A percentile compares a stretch with the other conserved stretches of the same genome.
phyloP scores from a whole-genome alignment of 768 basidiomycete genomes.

The Coprinopsis marcescibilis region DNA sequence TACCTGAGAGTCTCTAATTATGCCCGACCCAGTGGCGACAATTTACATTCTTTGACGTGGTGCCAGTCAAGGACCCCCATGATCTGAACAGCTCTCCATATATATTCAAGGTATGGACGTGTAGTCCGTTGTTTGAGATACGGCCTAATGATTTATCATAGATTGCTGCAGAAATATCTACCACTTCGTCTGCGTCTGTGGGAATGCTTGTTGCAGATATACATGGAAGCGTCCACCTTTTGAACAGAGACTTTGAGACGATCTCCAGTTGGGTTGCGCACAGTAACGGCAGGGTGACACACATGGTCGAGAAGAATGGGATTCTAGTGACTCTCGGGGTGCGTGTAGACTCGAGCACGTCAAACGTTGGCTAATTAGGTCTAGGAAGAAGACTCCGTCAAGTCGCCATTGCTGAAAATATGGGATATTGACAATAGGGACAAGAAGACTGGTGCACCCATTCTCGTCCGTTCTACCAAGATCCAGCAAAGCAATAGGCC shows the following conservation, averaged over 20 bases:
- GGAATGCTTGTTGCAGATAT: constrained; percentile 81
- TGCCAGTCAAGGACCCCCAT: constrained; percentile 72
- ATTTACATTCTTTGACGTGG: constrained; percentile 84
- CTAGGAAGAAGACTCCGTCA: constrained; percentile 71
- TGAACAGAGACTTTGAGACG: constrained; percentile 70
- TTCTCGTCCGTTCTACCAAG: constrained; percentile 68
- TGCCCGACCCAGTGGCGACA: constrained; percentile 62
- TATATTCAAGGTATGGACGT: constrained; percentile 57
- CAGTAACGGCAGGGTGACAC: constrained; percentile 73
- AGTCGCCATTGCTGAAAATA: constrained; percentile 72
- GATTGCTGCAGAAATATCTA: constrained; percentile 70
- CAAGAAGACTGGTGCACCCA: constrained; percentile 56
- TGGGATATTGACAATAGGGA: constrained; percentile 80
- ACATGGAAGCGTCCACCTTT: constrained; percentile 74
- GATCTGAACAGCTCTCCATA: constrained; percentile 72
- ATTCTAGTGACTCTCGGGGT: constrained; percentile 89
- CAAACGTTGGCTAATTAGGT: neutral
- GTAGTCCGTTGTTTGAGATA: neutral
- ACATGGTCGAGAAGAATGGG: constrained; percentile 78
- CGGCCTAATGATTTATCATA: constrained; percentile 19
- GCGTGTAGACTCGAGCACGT: constrained; percentile 24
- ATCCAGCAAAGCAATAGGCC: constrained; percentile 72
- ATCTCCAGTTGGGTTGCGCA: constrained; percentile 76
- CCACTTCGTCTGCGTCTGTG: constrained; percentile 52
- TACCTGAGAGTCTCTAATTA: constrained; percentile 6